Evolutionary conservation across 805 yeast genomes (phyloP), one percentile per base, ranked within the genome.

Genomic region (Ogataea minuta): DNA sequence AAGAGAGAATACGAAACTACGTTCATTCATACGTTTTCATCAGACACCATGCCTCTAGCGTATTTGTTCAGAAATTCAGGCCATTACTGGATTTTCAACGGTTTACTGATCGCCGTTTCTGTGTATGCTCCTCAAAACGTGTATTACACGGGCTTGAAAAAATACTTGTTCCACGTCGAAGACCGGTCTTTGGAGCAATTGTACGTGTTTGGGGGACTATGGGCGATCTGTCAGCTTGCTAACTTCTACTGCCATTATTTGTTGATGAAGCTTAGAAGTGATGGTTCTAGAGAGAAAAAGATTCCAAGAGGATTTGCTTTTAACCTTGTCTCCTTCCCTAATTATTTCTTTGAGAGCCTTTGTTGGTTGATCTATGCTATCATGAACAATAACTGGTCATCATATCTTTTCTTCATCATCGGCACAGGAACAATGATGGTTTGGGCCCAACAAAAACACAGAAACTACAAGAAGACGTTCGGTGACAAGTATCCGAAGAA

Each of bases 1-100:
- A 93, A 93, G 67, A 79, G 99, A 60, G 97, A 89, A 62, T 73
- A 74, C 48, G 99, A 93, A 66, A 88, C 96, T 7, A 49, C 84
- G 16, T 81, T 78, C 56, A 81, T 93, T 36, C 99, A 93, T 66
- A 72, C 75, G 45, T 93, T 93, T 59, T 85, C 96, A 15, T 70
- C 79, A 43, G 80, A 87, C 17, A 93, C 99, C 10, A 93, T 93
- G 99, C 99, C 99, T 4, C 54, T 84, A 29, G 75, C 78, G 60
- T 85, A 88, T 63, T 65, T 93, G 43, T 85, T 91, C 73, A 88
- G 90, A 66, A 93, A 93, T 68, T 81, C 89, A 27, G 70, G 76
- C 49, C 97, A 93, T 62, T 93, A 93, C 66, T 91, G 97, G 97
- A 61, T 86, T n/a, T 68, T 91, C 49, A 83, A 89, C 39, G 97